Base-by-base conservation (phyloP, 306 rosid species). In the Bauhinia variegata region DNA sequence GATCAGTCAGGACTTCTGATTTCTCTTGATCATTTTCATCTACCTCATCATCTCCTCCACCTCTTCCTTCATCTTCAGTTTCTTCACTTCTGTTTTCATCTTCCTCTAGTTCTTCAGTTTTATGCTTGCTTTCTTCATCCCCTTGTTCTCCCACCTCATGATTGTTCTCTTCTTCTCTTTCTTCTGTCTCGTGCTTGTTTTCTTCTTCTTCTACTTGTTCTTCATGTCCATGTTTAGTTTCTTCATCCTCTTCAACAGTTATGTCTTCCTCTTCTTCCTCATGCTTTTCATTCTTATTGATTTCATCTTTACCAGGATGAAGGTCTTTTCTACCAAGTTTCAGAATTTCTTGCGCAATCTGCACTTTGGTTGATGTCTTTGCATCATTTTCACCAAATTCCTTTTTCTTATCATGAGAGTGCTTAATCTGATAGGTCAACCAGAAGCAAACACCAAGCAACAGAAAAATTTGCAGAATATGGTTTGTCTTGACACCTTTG, bases 361-460 rank as follows among this genome's bases (percentile, higher is more conserved):
- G 61, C 44, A 68, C 68, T 60, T 65, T 65, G 39, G 48, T 62
- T 0, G 71, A 43, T 16, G 44, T 13, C 56, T 79, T 83, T 57
- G 63, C 37, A 74, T 78, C 95, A 52, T 68, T 78, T 73, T 72
- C 84, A 46, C 65, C 84, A 44, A 83, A 82, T 60, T 81, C 91
- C 70, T 75, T 85, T 82, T 88, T 88, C 90, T 88, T 95, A 69
- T 91, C 99, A 70, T 83, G 91, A 73, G 95, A 85, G 72, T 80
- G 99, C 85, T 95, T 95, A 74, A 95, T 86, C 85, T 95, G 99
- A 79, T 90, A 95, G 75, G 86, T 41, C 77, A 95, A 80, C 97
- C 99, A 95, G 76, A 90, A 85, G 77, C 96, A 88, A 28, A 95
- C 87, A 66, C 96, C 96, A 7, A 95, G 82, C 79, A 95, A 77